These are phyloP conservation scores for Coelastrella sp. DNA, from an alignment of 139 green algal species.

Conservation along the genomic window DNA sequence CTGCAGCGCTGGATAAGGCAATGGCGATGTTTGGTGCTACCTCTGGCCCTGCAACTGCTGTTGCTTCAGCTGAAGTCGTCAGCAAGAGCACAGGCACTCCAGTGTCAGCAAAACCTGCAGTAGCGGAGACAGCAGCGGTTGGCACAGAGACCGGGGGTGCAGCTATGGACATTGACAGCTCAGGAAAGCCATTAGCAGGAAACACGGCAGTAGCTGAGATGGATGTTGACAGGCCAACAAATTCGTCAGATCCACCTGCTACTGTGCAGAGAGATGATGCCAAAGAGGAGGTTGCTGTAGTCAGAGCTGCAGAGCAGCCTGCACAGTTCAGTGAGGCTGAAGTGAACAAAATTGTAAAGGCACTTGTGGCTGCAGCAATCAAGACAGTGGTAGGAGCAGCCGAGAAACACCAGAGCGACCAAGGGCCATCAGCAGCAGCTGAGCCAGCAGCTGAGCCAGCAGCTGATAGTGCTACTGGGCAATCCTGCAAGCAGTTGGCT, in stretches of 20 bases:
- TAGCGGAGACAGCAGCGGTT: neutral
- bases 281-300: slow-evolving; percentile 8
- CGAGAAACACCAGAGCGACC: neutral
- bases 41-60: neutral
- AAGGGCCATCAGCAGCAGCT: slow-evolving; percentile 1
- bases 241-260: too few relatives aligned
- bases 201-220: neutral
- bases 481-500: neutral
- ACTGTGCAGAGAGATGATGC: too few relatives aligned
- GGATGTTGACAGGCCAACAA: neutral
- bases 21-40: neutral
- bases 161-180: too few relatives aligned
- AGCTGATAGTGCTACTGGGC: neutral
- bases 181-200: too few relatives aligned
- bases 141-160: too few relatives aligned
- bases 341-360: neutral
- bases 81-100: too few relatives aligned
- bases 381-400: slow-evolving; percentile 5
- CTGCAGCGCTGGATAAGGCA: neutral
- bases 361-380: neutral
- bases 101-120: neutral
- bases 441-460: neutral
- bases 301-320: neutral
- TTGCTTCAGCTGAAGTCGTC: neutral
- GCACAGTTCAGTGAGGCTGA: neutral